phyloP scores from a whole-genome alignment of 345 rosid species.

The Populus deltoides region DNA sequence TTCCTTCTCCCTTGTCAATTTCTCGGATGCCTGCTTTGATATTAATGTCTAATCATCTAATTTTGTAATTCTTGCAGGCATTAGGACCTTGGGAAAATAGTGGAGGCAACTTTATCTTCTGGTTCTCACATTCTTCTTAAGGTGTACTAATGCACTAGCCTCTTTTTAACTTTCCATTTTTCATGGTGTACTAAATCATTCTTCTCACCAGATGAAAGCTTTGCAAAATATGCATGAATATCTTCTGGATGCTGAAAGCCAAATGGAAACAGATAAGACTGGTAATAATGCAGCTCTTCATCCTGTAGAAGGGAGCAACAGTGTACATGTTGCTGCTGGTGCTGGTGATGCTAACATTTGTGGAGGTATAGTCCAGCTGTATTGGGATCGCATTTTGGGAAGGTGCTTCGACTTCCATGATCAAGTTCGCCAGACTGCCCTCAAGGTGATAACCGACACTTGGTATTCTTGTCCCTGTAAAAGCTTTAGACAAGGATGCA shows the following conservation, averaged over 20 bases:
- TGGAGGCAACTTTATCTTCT: slow-evolving; percentile 69
- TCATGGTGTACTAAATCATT: slow-evolving; percentile 22
- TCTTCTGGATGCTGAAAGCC: slow-evolving; percentile 96
- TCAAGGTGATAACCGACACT: slow-evolving; percentile 14
- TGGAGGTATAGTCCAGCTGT: slow-evolving; percentile 46
- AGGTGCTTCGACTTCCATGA: too few species aligned
- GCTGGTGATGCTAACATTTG: slow-evolving; percentile 98
- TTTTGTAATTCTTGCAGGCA: slow-evolving; percentile 55
- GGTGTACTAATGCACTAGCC: slow-evolving; percentile 54
- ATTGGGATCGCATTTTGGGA: too few species aligned
- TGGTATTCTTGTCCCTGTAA: not conserved
- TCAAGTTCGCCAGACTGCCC: too few species aligned
- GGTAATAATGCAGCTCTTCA: slow-evolving; percentile 33
- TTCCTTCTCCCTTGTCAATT: slow-evolving; percentile 1
- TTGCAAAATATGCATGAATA: slow-evolving; percentile 89
- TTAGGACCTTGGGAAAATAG: slow-evolving; percentile 86
- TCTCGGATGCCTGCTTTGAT: slow-evolving; percentile 9
- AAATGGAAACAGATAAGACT: slow-evolving; percentile 69
- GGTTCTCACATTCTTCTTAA: slow-evolving; percentile 73
- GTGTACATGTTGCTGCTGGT: slow-evolving; percentile 98
- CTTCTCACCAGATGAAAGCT: slow-evolving; percentile 74
- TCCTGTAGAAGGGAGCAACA: slow-evolving; percentile 50
- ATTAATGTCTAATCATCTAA: slow-evolving; percentile 7
- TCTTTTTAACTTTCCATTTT: slow-evolving; percentile 4
- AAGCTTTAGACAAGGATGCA: not conserved